Base-by-base conservation (phyloP, 192 early-diverging fungal genomes). In the Ambispora gerdemannii region DNA sequence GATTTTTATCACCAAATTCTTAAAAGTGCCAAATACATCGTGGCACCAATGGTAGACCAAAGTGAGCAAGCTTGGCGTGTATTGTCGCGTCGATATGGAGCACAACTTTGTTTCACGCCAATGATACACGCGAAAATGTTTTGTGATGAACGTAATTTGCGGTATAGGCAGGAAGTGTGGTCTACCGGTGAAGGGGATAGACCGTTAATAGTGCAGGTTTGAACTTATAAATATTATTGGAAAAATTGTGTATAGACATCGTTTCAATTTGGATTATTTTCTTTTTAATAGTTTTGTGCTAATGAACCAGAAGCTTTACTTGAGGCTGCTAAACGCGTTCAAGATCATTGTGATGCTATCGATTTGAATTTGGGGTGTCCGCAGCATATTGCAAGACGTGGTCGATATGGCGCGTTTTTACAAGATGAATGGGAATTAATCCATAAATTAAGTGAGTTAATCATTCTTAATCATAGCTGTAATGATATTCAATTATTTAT, bases 111-210 rank as follows among this genome's bases (percentile, higher is more conserved):
- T 80, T 98, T 94, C 78, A 98, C 97, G 11, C 97, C 97, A 52
- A 98, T 98, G 97, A 91, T 98, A 74, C 92, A 99, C 68, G 94
- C 96, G 3, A 86, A 86, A 52, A 64, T 94, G 15, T 99, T 99
- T 77, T 74, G 80, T 56, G 87, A 93, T 32, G 76, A 76, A 20
- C 70, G 75, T 33, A 73, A 73, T n/a, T 67, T 80, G 71, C 86
- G 82, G 67, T 94, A 92, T 73, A 79, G 86, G 38, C 69, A 80
- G n/a, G 92, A 94, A 66, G 84, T 88, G 50, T 94, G 91, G 89
- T 86, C 77, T 2, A 84, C 86, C 2, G 81, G 81, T 28, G 74
- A 78, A 11, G 73, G 86, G 27, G 95, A 99, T 75, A 69, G 89
- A 36, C 94, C 94, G 7, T 80, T 96, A 34, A 84, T 96, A 22